phyloP scores from a whole-genome alignment of 2,329 filamentous ascomycete genomes.

The Aureobasidium melanogenum region DNA sequence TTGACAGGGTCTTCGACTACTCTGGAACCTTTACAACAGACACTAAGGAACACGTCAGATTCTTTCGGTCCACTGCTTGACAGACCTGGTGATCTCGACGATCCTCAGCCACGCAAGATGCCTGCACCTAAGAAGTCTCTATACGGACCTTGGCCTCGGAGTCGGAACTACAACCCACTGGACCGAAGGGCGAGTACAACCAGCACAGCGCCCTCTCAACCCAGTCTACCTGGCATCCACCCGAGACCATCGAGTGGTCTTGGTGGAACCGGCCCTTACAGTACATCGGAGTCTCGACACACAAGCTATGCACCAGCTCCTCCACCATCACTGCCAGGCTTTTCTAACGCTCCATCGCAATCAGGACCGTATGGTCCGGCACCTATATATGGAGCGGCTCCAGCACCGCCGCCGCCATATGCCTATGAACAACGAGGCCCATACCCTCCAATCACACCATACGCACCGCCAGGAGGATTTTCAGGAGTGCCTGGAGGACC shows the following conservation, averaged over 20 bases:
- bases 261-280: neutral
- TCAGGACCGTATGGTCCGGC: neutral
- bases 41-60: constrained; percentile 2
- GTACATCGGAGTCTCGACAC: neutral
- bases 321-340: neutral
- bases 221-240: neutral
- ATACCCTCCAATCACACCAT: neutral
- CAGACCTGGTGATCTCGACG: neutral
- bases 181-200: constrained; percentile 8
- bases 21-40: neutral
- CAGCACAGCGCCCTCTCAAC: neutral
- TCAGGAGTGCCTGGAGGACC: neutral
- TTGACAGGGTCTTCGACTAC: neutral
- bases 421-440: constrained; percentile 2
- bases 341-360: neutral
- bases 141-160: constrained; percentile 8
- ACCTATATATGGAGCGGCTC: neutral
- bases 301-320: neutral
- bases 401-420: neutral
- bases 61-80: constrained; percentile 8
- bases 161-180: constrained; percentile 8
- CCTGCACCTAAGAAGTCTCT: constrained; percentile 11
- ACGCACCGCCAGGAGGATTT: constrained; percentile 1
- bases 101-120: neutral
- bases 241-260: neutral